These are phyloP conservation scores for Acidomyces sp. DNA, from an alignment of 495 filamentous ascomycete genomes.

Conservation along the genomic window DNA sequence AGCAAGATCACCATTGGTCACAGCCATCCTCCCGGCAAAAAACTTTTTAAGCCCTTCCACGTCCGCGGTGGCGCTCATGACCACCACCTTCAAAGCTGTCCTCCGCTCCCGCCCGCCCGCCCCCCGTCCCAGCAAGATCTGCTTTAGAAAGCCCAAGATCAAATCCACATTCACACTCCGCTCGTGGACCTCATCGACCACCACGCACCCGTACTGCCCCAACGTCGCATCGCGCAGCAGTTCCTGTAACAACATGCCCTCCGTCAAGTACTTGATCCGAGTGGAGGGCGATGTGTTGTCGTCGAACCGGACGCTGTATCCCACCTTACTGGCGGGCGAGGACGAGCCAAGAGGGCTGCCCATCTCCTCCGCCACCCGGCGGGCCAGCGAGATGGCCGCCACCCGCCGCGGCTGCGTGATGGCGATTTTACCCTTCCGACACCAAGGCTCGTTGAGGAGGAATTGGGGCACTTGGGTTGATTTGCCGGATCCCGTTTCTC, in stretches of 20 bases:
- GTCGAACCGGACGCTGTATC: slow-evolving; percentile 91
- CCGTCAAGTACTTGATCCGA: slow-evolving; percentile 83
- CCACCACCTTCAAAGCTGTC: slow-evolving; percentile 69
- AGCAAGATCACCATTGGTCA: not conserved
- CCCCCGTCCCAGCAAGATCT: slow-evolving; percentile 48
- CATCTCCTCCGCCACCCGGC: slow-evolving; percentile 80
- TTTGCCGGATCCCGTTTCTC: slow-evolving; percentile 94
- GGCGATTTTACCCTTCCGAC: slow-evolving; percentile 66
- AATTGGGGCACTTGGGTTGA: slow-evolving; percentile 95
- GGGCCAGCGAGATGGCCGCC: slow-evolving; percentile 83
- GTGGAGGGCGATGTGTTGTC: slow-evolving; percentile 60
- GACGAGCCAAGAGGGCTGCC: slow-evolving; percentile 62
- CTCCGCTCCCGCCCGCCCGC: slow-evolving; percentile 41
- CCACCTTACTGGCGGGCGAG: slow-evolving; percentile 60
- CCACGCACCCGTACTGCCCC: slow-evolving; percentile 69
- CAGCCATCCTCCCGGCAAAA: slow-evolving; percentile 34
- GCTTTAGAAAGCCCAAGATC: slow-evolving; percentile 72
- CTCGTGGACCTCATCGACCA: slow-evolving; percentile 97
- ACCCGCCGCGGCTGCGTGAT: slow-evolving; percentile 91
- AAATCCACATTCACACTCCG: slow-evolving; percentile 93
- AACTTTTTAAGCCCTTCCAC: slow-evolving; percentile 63
- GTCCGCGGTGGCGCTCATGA: slow-evolving; percentile 96
- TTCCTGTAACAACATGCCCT: slow-evolving; percentile 94
- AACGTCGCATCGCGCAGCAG: slow-evolving; percentile 76
- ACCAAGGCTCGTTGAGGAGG: slow-evolving; percentile 68